A percentile compares a stretch with the other conserved stretches of the same genome.
phyloP scores from a whole-genome alignment of 176 grass and related monocot species.

The Oryza meridionalis region DNA sequence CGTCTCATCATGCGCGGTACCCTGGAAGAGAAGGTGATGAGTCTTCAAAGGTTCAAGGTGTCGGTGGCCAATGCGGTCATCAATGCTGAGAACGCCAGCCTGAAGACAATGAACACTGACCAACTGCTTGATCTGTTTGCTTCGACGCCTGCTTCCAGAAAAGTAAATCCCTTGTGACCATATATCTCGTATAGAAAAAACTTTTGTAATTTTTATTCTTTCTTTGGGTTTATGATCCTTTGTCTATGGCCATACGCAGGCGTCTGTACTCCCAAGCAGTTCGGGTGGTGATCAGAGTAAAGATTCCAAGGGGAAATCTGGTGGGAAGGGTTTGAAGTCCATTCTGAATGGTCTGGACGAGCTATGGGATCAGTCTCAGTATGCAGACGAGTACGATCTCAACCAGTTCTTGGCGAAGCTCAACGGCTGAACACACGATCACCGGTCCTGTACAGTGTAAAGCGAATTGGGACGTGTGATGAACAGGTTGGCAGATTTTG shows the following conservation, averaged over 20 bases:
- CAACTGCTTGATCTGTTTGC: constrained; percentile 92
- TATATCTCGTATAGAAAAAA: background rate
- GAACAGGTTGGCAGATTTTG: constrained; percentile 42
- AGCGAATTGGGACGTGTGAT: constrained; percentile 51
- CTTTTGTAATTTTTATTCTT: background rate
- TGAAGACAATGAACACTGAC: constrained; percentile 98
- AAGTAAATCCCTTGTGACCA: constrained; percentile 51
- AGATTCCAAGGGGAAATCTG: constrained; percentile 55
- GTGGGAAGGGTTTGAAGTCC: constrained; percentile 83
- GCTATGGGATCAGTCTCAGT: constrained; percentile 97
- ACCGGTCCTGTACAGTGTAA: constrained; percentile 83
- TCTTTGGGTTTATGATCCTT: constrained; percentile 17
- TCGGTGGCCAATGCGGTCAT: constrained; percentile 94
- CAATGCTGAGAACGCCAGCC: constrained; percentile 86
- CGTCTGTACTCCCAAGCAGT: constrained; percentile 53
- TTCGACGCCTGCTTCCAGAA: constrained; percentile 77
- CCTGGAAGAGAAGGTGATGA: constrained; percentile 98
- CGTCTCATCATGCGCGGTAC: constrained; percentile 95
- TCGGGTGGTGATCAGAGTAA: constrained; percentile 44
- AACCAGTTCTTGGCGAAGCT: constrained; percentile 82
- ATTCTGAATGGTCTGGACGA: constrained; percentile 82
- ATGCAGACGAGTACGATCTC: constrained; percentile 81
- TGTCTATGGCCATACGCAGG: constrained; percentile 42
- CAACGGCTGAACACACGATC: constrained; percentile 58
- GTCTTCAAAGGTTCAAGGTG: constrained; percentile 96